Evolutionary conservation across 1,284 basidiomycete species (phyloP), one percentile per base, ranked within the genome.

Genomic region (Ceratobasidium papillatum): DNA sequence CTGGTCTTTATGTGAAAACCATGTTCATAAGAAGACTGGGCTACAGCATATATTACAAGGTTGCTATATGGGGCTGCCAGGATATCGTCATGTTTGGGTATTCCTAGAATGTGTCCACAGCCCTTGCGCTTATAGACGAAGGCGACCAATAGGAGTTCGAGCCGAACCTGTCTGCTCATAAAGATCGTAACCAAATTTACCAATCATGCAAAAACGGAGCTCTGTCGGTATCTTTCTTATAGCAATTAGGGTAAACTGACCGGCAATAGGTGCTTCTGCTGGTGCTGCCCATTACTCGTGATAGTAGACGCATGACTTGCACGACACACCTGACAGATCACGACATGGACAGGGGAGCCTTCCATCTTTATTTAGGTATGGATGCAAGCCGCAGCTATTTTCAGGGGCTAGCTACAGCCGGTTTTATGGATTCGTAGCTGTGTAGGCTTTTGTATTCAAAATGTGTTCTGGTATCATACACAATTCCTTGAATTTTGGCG

Each of bases 161-260:
- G 9, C 36, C 65, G 65, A 43, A 43, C 2, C 27, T 11, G 5
- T 22, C 4, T 4, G 5, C 4, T 14, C 30, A 17, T 22, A 19
- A 36, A 25, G 11, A 36, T 22, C 22, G n/a, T 3, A 1, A 2
- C 34, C 36, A 17, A 54, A 54, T 41, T 32, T 0, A 25, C 1
- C 38, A 43, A 54, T 8, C 36, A 27, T 34, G 7, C 19, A n/a
- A 32, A 7, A 41, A 52, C 65, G 65, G 65, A 9, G n/a, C 56
- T 68, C 65, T 54, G 65, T 68, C 65, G 65, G 65, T n/a, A 22
- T n/a, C 56, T 17, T 12, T 52, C 30, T 8, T n/a, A 38, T 9
- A 59, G 36, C 0, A 41, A 36, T 22, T 38, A 22, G 19, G 56
- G 36, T 17, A 59, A 22, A 36, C 32, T 3, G 25, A 19, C 56